Conservation (phyloP, 2,329 filamentous ascomycete genomes). For the Orbilia ellipsospora region DNA sequence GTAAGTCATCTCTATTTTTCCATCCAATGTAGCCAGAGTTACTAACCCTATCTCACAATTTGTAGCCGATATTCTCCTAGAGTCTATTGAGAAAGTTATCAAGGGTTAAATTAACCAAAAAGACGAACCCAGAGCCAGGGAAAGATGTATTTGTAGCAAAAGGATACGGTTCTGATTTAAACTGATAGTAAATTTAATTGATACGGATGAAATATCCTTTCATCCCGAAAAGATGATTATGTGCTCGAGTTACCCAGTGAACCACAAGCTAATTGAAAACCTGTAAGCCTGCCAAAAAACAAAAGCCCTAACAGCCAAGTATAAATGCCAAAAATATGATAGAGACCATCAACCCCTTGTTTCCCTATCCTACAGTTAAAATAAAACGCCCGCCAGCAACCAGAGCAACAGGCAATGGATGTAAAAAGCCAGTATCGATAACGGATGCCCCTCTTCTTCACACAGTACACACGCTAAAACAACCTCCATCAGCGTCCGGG, state of each 20-base stretch:
- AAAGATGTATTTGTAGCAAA: conserved; percentile 35
- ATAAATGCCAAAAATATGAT: conserved; percentile 18
- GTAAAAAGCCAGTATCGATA: conserved; percentile 49
- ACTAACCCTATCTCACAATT: neutral
- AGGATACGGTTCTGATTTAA: conserved; percentile 5
- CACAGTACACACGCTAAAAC: neutral
- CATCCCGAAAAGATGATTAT: conserved; percentile 6
- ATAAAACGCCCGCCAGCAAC: neutral
- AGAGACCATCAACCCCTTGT: neutral
- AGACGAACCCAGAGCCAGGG: neutral
- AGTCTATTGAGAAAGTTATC: conserved; percentile 79
- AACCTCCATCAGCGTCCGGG: too few species aligned
- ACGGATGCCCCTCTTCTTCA: conserved; percentile 47
- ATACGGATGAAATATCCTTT: conserved; percentile 13
- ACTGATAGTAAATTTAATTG: conserved; percentile 18
- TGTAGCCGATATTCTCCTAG: conserved; percentile 77
- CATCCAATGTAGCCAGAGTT: neutral
- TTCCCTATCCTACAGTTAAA: conserved; percentile 3
- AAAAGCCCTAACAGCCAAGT: conserved; percentile 3
- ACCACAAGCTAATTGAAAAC: conserved; percentile 7
- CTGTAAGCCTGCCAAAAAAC: conserved; percentile 17
- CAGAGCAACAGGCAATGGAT: conserved; percentile 16
- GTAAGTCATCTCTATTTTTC: conserved; percentile 60
- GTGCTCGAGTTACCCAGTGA: neutral
- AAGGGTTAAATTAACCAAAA: conserved; percentile 59